Percentiles rank a stretch among this genome's conserved stretches.
phyloP scores from a whole-genome alignment of 768 basidiomycete species.

The Russula emetica region DNA sequence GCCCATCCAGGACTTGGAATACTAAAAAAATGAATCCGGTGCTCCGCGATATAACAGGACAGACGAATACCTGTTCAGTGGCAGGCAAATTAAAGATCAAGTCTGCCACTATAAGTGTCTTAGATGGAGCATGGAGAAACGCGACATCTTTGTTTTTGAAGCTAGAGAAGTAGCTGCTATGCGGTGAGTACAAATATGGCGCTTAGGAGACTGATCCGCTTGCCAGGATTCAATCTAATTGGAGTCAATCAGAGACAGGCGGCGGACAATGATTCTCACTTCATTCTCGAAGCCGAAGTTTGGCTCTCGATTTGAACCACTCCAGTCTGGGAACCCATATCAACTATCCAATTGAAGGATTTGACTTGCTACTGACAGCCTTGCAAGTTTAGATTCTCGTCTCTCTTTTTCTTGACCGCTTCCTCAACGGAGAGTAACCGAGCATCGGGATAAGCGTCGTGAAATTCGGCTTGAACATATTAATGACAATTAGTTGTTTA shows the following conservation, averaged over 20 bases:
- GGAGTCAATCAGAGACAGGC: neutral
- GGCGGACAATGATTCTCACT: constrained; percentile 32
- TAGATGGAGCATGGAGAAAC: constrained; percentile 68
- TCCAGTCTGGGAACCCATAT: constrained; percentile 31
- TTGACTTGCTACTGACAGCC: constrained; percentile 46
- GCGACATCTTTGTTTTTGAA: constrained; percentile 78
- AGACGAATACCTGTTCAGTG: constrained; percentile 56
- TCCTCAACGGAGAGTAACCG: constrained; percentile 67
- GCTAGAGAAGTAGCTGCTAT: constrained; percentile 60
- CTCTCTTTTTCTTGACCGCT: constrained; percentile 49
- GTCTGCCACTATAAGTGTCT: constrained; percentile 76
- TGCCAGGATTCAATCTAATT: constrained; percentile 35
- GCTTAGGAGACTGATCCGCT: neutral
- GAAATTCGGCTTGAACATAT: constrained; percentile 48
- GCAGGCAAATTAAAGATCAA: constrained; percentile 78
- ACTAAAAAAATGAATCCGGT: neutral
- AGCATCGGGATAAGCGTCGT: constrained; percentile 64
- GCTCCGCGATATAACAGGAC: neutral
- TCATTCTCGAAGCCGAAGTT: constrained; percentile 78
- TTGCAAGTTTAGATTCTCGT: constrained; percentile 50
- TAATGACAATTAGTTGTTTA: constrained; percentile 29
- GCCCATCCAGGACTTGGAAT: constrained; percentile 1
- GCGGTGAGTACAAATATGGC: neutral
- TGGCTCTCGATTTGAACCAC: constrained; percentile 41
- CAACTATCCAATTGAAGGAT: constrained; percentile 1